Base-by-base conservation (phyloP, 2,329 filamentous ascomycete genomes). In the Fusarium oligoseptatum region DNA sequence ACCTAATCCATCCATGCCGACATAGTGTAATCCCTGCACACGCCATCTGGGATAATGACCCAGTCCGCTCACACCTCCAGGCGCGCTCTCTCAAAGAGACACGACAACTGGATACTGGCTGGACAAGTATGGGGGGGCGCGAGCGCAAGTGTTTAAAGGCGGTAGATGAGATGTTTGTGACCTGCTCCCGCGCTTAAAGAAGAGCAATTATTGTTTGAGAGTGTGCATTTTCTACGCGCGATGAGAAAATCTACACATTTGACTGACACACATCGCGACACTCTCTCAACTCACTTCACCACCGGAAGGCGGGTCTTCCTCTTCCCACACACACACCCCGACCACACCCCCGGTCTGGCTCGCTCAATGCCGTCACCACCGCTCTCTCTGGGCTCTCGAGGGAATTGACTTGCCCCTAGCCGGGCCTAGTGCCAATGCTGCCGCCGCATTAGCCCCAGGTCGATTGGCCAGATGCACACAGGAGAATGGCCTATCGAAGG, bases 11-110 rank as follows among this genome's bases (percentile, higher is more conserved):
- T 60, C 27, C 68, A 65, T 56, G 66, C 45, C 45, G 48, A 32
- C 48, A 52, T 50, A 52, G 48, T 32, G 27, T 27, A 41, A 71
- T 64, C 68, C 58, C 55, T 71, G 69, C 68, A 57, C 68, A 71
- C 65, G 60, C 52, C 67, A 68, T 64, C 52, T 71, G n/a, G 41
- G 64, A 50, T 60, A 60, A 56, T 50, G 58, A 56, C 71, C 67
- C 71, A 56, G 71, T 74, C 71, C 67, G 71, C 72, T 74, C 72
- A 74, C 64, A 74, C 72, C 64, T 74, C 60, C 14, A 74, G 60
- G 22, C 50, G 57, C 50, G 50, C 50, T 65, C 68, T 34, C 32
- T 34, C 32, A 34, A 66, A 55, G 24, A 48, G 36, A 27, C 27
- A 61, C 36, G 39, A 22, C 39, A 14, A 22, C 58, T 34, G 57